A percentile compares a stretch with the other conserved stretches of the same genome.
These are phyloP conservation scores for Cyberlindnera xishuangbannaensis DNA, from an alignment of 805 yeast species.

Conservation along the genomic window DNA sequence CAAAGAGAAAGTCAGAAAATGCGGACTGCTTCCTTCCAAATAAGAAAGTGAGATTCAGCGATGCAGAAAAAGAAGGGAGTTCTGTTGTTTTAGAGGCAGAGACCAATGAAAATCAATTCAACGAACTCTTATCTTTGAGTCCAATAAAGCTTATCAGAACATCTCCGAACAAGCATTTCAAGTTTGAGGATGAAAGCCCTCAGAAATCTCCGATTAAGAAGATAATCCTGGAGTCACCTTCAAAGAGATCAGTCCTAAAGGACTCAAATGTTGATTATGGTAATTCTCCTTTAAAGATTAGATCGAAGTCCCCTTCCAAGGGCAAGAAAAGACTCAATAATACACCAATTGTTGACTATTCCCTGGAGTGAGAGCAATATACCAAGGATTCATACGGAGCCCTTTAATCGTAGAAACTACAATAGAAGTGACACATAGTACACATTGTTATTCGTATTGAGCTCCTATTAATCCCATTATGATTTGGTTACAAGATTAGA, in stretches of 20 bases:
- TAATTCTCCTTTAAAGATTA: conserved; percentile 9
- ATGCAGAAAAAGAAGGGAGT: conserved; percentile 12
- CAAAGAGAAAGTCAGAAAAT: conserved; percentile 17
- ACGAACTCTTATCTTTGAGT: conserved; percentile 10
- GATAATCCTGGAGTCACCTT: conserved; percentile 9
- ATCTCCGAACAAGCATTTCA: conserved; percentile 19
- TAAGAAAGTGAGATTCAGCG: conserved; percentile 13
- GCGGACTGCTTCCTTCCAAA: conserved; percentile 1
- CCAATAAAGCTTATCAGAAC: conserved; percentile 14
- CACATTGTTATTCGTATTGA: too few relatives aligned
- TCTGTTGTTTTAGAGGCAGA: not conserved
- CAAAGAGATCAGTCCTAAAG: conserved; percentile 9
- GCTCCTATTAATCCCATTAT: too few relatives aligned
- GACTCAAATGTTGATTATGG: conserved; percentile 14
- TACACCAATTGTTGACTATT: conserved; percentile 7
- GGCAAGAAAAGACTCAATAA: conserved; percentile 15
- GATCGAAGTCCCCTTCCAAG: conserved; percentile 13
- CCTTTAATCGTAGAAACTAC: too few relatives aligned
- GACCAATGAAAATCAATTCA: conserved; percentile 7
- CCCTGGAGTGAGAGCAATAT: conserved; percentile 4
- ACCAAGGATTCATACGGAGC: too few relatives aligned
- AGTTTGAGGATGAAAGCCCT: conserved; percentile 13
- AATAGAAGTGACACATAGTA: too few relatives aligned
- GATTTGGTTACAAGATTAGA: too few relatives aligned
- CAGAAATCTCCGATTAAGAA: conserved; percentile 6